Conservation (phyloP, 257 asterid genomes). For the Nicotiana obtusifolia region DNA sequence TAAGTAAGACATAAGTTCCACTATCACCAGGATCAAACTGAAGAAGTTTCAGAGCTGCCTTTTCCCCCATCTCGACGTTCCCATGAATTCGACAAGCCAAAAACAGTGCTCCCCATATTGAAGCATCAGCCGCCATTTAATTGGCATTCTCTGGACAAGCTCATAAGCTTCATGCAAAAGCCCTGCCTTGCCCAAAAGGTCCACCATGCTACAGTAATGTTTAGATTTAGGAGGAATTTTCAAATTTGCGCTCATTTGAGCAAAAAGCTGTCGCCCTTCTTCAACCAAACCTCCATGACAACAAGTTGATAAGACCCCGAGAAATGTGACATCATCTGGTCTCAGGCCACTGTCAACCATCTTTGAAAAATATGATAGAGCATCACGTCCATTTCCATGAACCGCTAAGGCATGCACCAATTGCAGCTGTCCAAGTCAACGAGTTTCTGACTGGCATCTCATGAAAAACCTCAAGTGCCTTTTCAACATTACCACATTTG, state of each 20-base stretch:
- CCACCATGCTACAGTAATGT: slow-evolving; percentile 74
- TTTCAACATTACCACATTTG: slow-evolving; percentile 61
- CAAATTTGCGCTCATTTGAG: slow-evolving; percentile 51
- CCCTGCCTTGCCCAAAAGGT: slow-evolving; percentile 83
- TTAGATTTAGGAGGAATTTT: slow-evolving; percentile 41
- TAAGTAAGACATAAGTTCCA: slow-evolving; percentile 58
- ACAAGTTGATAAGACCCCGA: slow-evolving; percentile 65
- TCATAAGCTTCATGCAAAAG: slow-evolving; percentile 56
- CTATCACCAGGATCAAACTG: slow-evolving; percentile 67
- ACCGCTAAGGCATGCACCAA: slow-evolving; percentile 53
- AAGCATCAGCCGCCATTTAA: slow-evolving; percentile 52
- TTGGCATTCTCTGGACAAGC: slow-evolving; percentile 50
- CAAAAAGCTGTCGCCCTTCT: slow-evolving; percentile 50
- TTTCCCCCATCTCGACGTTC: slow-evolving; percentile 64
- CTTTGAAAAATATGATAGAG: slow-evolving; percentile 47
- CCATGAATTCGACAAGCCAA: slow-evolving; percentile 56
- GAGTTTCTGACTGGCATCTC: slow-evolving; percentile 60
- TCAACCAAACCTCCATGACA: slow-evolving; percentile 81
- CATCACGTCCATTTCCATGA: slow-evolving; percentile 62
- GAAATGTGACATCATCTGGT: slow-evolving; percentile 72
- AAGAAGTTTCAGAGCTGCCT: slow-evolving; percentile 60
- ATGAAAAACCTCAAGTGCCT: slow-evolving; percentile 55
- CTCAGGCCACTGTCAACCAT: slow-evolving; percentile 48
- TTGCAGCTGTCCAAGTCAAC: slow-evolving; percentile 64
- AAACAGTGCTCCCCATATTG: slow-evolving; percentile 76